Percentiles rank a stretch among this genome's conserved stretches.
Conservation (phyloP, 2,329 filamentous ascomycete genomes). For the Hypoxylon sp. region DNA sequence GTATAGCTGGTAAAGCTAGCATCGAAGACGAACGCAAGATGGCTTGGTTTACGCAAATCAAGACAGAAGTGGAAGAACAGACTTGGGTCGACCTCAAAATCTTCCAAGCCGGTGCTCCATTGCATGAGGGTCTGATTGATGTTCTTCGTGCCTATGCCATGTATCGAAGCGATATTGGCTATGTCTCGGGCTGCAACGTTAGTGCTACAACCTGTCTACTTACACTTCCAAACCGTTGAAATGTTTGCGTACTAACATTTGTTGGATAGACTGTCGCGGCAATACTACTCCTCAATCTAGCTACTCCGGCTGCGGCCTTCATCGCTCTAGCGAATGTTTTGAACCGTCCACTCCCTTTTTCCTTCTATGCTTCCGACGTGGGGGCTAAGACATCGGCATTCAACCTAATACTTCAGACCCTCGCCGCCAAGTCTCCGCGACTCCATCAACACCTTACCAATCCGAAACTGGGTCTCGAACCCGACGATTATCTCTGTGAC, state of each 20-base stretch:
- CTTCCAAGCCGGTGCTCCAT: slow-evolving; percentile 75
- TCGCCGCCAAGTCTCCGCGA: slow-evolving; percentile 73
- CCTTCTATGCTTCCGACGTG: slow-evolving; percentile 79
- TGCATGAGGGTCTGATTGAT: slow-evolving; percentile 78
- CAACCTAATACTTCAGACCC: slow-evolving; percentile 76
- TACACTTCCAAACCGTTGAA: not conserved
- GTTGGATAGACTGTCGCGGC: slow-evolving; percentile 75
- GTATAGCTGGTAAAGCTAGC: slow-evolving; percentile 65
- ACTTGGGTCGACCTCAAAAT: slow-evolving; percentile 82
- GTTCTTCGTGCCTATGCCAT: slow-evolving; percentile 84
- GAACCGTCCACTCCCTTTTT: slow-evolving; percentile 80
- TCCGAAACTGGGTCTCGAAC: slow-evolving; percentile 61
- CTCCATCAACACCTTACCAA: slow-evolving; percentile 76
- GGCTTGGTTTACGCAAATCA: slow-evolving; percentile 75
- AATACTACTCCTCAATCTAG: slow-evolving; percentile 79
- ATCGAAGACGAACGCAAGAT: slow-evolving; percentile 69
- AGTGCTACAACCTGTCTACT: slow-evolving; percentile 55
- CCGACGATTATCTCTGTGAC: slow-evolving; percentile 69
- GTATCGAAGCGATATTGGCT: slow-evolving; percentile 87
- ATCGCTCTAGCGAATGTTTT: slow-evolving; percentile 81
- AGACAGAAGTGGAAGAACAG: slow-evolving; percentile 71
- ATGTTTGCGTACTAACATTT: slow-evolving; percentile 36
- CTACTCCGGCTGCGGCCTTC: slow-evolving; percentile 75
- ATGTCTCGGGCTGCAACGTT: slow-evolving; percentile 81
- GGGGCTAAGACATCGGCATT: slow-evolving; percentile 79